Percentiles rank a stretch among this genome's conserved stretches.
Conservation (phyloP, 2,329 filamentous ascomycete species). For the Fusarium austroafricanum region DNA sequence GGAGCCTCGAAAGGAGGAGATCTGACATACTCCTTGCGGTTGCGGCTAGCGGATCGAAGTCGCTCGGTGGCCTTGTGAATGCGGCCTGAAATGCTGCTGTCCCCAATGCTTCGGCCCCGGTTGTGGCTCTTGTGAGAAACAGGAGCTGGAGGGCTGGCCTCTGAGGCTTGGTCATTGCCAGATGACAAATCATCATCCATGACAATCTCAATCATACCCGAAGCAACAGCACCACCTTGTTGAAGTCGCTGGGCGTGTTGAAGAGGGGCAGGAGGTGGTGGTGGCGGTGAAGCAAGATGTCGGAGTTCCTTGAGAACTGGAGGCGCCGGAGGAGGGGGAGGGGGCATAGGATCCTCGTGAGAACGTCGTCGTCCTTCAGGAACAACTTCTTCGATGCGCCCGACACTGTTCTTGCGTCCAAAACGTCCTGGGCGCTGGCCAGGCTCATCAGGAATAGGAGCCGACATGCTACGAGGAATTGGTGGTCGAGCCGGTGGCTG, state of each 20-base stretch:
- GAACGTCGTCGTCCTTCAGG: constrained; percentile 58
- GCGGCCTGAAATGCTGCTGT: constrained; percentile 64
- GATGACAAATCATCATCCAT: constrained; percentile 68
- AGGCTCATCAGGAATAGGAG: constrained; percentile 59
- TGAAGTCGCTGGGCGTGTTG: constrained; percentile 57
- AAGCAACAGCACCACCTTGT: constrained; percentile 60
- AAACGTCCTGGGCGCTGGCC: constrained; percentile 42
- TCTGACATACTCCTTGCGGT: constrained; percentile 57
- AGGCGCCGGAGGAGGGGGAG: constrained; percentile 64
- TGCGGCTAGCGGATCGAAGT: constrained; percentile 69
- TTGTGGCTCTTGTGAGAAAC: constrained; percentile 62
- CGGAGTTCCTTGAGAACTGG: constrained; percentile 71
- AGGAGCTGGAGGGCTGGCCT: constrained; percentile 45
- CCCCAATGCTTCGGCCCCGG: constrained; percentile 67
- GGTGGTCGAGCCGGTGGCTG: constrained; percentile 63
- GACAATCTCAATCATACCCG: constrained; percentile 73
- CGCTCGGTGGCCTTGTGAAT: constrained; percentile 69
- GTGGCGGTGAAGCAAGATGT: constrained; percentile 70
- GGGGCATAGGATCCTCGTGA: constrained; percentile 62
- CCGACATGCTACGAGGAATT: constrained; percentile 72
- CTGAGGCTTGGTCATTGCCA: constrained; percentile 34
- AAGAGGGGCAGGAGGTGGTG: constrained; percentile 70
- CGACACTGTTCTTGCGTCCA: constrained; percentile 52
- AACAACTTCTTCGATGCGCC: constrained; percentile 62
- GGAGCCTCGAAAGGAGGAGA: constrained; percentile 50